Conservation (phyloP, 1,284 basidiomycete species). For the Thecaphora frezii region DNA sequence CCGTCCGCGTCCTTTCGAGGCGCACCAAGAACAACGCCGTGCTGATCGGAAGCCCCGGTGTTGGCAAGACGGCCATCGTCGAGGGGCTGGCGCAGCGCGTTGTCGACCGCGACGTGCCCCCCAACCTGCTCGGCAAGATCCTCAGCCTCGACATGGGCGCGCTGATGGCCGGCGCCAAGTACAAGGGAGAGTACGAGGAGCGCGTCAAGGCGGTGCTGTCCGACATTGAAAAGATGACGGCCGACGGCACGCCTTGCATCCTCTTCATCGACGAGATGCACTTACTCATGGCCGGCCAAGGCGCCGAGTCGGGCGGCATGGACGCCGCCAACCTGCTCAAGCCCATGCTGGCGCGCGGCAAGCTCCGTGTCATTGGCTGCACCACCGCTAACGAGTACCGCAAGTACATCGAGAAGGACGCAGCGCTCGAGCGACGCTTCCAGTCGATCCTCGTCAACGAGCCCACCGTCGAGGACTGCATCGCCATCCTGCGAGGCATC, state of each 20-base stretch:
- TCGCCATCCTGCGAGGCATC: slow-evolving; percentile 88
- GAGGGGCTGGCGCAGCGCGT: slow-evolving; percentile 96
- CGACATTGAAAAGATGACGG: slow-evolving; percentile 88
- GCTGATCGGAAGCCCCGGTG: slow-evolving; percentile 69
- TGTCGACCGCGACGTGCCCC: slow-evolving; percentile 90
- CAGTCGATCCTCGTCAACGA: slow-evolving; percentile 88
- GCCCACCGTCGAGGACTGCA: slow-evolving; percentile 84
- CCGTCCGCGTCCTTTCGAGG: slow-evolving; percentile 56
- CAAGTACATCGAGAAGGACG: slow-evolving; percentile 85
- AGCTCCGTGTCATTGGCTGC: slow-evolving; percentile 85
- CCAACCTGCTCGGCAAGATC: slow-evolving; percentile 79
- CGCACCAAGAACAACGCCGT: slow-evolving; percentile 89
- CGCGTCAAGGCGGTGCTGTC: slow-evolving; percentile 84
- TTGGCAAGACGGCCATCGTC: slow-evolving; percentile 71
- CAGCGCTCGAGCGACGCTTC: slow-evolving; percentile 91
- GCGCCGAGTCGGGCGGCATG: slow-evolving; percentile 48
- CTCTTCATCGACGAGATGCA: slow-evolving; percentile 87
- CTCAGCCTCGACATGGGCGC: slow-evolving; percentile 85
- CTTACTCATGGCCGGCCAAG: slow-evolving; percentile 54
- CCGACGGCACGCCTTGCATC: slow-evolving; percentile 81
- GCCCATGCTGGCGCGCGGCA: slow-evolving; percentile 72
- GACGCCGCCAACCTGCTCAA: slow-evolving; percentile 58
- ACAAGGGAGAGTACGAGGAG: slow-evolving; percentile 97
- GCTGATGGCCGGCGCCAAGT: slow-evolving; percentile 92
- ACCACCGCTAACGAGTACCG: slow-evolving; percentile 92